phyloP scores from a whole-genome alignment of 2,329 filamentous ascomycete species.

The Cordyceps farinosa region DNA sequence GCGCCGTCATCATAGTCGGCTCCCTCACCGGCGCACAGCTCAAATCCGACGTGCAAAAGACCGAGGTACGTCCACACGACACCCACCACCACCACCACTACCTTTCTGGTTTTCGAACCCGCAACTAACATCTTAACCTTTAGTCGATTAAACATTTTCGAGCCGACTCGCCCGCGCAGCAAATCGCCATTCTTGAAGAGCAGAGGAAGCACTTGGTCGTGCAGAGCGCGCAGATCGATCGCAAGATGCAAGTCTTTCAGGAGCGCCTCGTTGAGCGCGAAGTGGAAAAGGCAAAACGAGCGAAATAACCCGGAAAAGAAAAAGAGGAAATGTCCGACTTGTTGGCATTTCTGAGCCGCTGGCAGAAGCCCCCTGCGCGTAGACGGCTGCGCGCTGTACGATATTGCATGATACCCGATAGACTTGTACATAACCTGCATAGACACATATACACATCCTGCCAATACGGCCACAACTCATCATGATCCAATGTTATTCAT shows the following conservation, averaged over 20 bases:
- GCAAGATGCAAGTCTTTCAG: constrained; percentile 40
- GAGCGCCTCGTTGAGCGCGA: constrained; percentile 38
- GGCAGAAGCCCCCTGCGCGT: neutral
- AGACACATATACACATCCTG: neutral
- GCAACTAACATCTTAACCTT: too few relatives aligned
- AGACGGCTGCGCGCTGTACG: constrained; percentile 2
- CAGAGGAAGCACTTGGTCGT: constrained; percentile 38
- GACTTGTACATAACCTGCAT: constrained; percentile 20
- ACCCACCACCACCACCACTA: neutral
- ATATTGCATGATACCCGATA: constrained; percentile 21
- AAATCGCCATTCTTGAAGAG: constrained; percentile 42
- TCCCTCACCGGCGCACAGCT: constrained; percentile 47
- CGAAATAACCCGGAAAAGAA: neutral
- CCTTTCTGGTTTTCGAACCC: neutral
- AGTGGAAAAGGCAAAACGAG: constrained; percentile 17
- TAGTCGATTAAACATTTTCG: constrained; percentile 37
- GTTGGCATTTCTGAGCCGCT: too few relatives aligned
- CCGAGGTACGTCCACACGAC: constrained; percentile 32
- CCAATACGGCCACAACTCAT: neutral
- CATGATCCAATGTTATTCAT: constrained; percentile 21
- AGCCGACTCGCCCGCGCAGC: constrained; percentile 39
- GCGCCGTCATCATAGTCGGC: constrained; percentile 45
- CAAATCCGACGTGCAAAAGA: constrained; percentile 46
- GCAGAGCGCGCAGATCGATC: constrained; percentile 39
- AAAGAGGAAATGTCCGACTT: too few relatives aligned